Percentiles rank a stretch among this genome's conserved stretches.
Conservation (phyloP, 768 basidiomycete species). For the Tricholoma terreum region DNA sequence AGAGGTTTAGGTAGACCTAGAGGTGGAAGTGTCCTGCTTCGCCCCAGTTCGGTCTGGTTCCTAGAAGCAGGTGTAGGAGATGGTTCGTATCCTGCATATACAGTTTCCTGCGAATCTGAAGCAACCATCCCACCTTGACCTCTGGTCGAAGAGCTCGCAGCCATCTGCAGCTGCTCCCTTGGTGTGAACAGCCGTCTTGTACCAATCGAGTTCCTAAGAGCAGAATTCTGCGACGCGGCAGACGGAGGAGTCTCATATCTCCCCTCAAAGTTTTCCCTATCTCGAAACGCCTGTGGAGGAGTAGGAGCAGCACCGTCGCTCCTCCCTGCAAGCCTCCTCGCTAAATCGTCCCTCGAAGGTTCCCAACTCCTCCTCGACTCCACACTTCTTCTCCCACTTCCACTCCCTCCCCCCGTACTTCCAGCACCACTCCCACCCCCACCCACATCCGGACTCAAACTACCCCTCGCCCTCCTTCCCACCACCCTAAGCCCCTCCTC, state of each 20-base stretch:
- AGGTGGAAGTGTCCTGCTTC: conserved; percentile 44
- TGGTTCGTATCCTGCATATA: conserved; percentile 37
- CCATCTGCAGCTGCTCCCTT: conserved; percentile 44
- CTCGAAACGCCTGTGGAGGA: conserved; percentile 25
- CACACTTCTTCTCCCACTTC: conserved; percentile 45
- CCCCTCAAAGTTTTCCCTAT: conserved; percentile 12
- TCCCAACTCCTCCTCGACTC: conserved; percentile 58
- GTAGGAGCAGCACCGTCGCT: conserved; percentile 31
- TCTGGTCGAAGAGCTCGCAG: neutral
- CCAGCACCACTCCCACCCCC: conserved; percentile 18
- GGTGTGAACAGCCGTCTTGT: conserved; percentile 56
- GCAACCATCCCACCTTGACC: conserved; percentile 25
- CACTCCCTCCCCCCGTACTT: conserved; percentile 27
- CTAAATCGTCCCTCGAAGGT: conserved; percentile 37
- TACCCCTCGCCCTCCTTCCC: conserved; percentile 23
- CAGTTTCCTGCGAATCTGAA: conserved; percentile 41
- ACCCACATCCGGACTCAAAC: conserved; percentile 26
- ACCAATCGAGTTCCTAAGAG: neutral
- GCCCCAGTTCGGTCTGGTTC: conserved; percentile 31
- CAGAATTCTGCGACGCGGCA: neutral
- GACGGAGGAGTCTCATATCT: conserved; percentile 23
- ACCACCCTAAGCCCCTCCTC: conserved; percentile 40
- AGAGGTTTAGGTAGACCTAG: conserved; percentile 58
- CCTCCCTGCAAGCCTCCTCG: conserved; percentile 33
- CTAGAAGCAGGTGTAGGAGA: conserved; percentile 45